These are phyloP conservation scores for Chiua virens DNA, from an alignment of 768 basidiomycete species.

Conservation along the genomic window DNA sequence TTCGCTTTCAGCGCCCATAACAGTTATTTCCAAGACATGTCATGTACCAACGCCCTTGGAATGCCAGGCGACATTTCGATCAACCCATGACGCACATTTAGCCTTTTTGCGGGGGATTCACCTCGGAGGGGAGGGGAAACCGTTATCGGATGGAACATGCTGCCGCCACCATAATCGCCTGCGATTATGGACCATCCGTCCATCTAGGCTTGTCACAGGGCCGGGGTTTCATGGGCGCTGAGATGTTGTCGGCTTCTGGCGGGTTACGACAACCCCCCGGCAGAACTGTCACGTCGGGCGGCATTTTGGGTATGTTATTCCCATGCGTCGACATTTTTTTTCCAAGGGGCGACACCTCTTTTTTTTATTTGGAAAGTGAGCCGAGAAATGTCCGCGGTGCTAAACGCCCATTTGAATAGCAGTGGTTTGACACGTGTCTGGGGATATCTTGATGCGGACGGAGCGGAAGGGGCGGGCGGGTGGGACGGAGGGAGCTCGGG, in stretches of 20 bases:
- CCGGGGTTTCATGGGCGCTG: too few relatives aligned
- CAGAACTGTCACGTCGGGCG: too few relatives aligned
- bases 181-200: too few relatives aligned
- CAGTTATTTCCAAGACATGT: too few relatives aligned
- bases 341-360: neutral
- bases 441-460: too few relatives aligned
- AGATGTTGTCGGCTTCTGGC: neutral
- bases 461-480: too few relatives aligned
- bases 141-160: too few relatives aligned
- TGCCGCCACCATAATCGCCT: too few relatives aligned
- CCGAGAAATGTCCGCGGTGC: slow-evolving; percentile 17
- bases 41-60: too few relatives aligned
- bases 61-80: neutral
- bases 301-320: neutral
- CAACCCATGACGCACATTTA: neutral
- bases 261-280: slow-evolving; percentile 1
- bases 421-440: neutral
- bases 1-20: too few relatives aligned
- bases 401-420: neutral
- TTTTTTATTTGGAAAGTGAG: neutral
- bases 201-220: too few relatives aligned
- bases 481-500: neutral
- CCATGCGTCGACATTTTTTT: neutral
- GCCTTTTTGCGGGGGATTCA: neutral
- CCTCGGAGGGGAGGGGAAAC: neutral